Evolutionary conservation across 1,139 yeast genomes (phyloP), one percentile per base, ranked within the genome.

Genomic region (Yamadazyma trypodendri): DNA sequence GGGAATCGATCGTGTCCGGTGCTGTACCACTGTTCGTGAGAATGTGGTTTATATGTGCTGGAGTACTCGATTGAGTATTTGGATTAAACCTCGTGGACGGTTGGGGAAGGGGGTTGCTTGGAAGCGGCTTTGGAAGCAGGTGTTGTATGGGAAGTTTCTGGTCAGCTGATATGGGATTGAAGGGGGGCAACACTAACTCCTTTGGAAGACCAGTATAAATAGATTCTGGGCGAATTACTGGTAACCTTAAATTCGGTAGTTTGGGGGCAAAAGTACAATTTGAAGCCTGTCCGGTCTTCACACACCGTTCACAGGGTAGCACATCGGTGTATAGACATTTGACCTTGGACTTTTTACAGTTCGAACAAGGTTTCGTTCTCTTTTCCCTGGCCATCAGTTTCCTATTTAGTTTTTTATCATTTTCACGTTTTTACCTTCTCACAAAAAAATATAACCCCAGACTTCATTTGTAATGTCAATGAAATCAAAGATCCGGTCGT

Each of bases 331-430:
- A 75, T 22, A 71, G 69, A 50, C 89, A 82, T 56, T 74, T 79
- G 22, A 81, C 82, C 58, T 82, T 82, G 23, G 84, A 72, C 52
- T 70, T 68, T 42, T 84, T 75, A 54, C 89, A 82, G 51, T 71
- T 71, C 16, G 77, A 65, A 52, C 89, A 82, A 5, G 88, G 88
- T 51, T 77, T 80, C 10, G 77, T 72, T 37, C 77, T 48, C 43
- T 66, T 68, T 49, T 68, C 76, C 42, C 65, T 58, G 20, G 67
- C 63, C 73, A 68, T 67, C 6, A 17, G 13, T 21, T 17, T n/a
- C n/a, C n/a, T n/a, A n/a, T n/a, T n/a, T n/a, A 12, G 28, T 24
- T 24, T 24, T 24, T 24, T 24, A n/a, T n/a, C n/a, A n/a, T n/a
- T n/a, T n/a, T n/a, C n/a, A n/a, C n/a, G n/a, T n/a, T n/a, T n/a